phyloP scores from a whole-genome alignment of 768 basidiomycete species.

The Xerocomellus amylosporus region DNA sequence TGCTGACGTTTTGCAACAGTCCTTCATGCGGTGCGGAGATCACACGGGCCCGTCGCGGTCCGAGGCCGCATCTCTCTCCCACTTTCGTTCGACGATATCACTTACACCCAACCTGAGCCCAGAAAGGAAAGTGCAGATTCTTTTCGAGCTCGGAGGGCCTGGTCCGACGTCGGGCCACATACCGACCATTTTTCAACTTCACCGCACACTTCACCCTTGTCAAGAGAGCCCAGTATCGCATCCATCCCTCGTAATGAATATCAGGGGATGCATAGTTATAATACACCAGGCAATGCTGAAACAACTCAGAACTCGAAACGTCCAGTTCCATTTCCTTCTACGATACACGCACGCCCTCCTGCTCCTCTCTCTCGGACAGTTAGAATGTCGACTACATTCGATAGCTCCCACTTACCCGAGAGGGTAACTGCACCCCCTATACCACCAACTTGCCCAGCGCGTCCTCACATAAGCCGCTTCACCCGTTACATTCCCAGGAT shows the following conservation, averaged over 20 bases:
- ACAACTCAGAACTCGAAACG: background rate
- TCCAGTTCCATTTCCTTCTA: constrained; percentile 6
- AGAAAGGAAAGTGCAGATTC: constrained; percentile 4
- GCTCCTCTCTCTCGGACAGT: constrained; percentile 14
- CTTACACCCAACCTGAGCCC: constrained; percentile 14
- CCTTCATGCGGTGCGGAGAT: constrained; percentile 53
- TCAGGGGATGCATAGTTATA: background rate
- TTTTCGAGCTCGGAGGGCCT: constrained; percentile 26
- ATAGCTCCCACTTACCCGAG: constrained; percentile 4
- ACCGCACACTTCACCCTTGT: background rate
- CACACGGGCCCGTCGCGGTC: constrained; percentile 46
- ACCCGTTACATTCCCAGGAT: constrained; percentile 51
- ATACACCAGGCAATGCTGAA: background rate
- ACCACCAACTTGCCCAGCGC: constrained; percentile 21
- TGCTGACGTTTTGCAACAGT: constrained; percentile 37
- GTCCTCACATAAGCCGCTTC: constrained; percentile 27
- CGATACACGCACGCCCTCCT: background rate
- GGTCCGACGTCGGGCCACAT: constrained; percentile 45
- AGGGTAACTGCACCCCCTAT: constrained; percentile 3
- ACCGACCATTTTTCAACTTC: background rate
- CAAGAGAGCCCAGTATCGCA: constrained; percentile 4
- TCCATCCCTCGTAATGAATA: constrained; percentile 1
- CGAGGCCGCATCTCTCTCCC: constrained; percentile 55
- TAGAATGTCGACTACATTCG: constrained; percentile 13
- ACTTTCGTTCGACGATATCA: constrained; percentile 43